Percentiles rank a stretch among this genome's conserved stretches.
phyloP scores from a whole-genome alignment of 2,329 filamentous ascomycete genomes.

The Colletotrichum karsti region DNA sequence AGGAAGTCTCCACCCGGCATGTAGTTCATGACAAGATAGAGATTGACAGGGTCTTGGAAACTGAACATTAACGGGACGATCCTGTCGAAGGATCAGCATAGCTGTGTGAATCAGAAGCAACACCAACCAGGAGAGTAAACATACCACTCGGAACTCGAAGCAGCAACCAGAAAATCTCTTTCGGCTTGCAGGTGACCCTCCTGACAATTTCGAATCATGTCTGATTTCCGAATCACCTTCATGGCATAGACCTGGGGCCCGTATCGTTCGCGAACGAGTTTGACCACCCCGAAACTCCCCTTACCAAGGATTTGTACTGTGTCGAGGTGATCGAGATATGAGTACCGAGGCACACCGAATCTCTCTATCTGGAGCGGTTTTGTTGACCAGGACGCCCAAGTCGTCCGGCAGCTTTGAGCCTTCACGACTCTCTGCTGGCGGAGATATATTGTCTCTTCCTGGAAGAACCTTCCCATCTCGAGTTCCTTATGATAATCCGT shows the following conservation, averaged over 20 bases:
- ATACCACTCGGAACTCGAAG: constrained; percentile 84
- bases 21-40: constrained; percentile 98
- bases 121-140: neutral
- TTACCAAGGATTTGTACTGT: constrained; percentile 85
- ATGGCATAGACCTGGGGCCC: constrained; percentile 80
- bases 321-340: constrained; percentile 71
- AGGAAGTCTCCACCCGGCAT: constrained; percentile 98
- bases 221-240: constrained; percentile 95
- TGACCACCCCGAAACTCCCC: constrained; percentile 93
- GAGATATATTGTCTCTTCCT: constrained; percentile 63
- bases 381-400: neutral
- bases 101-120: constrained; percentile 18
- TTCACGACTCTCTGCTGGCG: constrained; percentile 15
- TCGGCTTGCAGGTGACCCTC: constrained; percentile 93
- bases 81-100: constrained; percentile 52
- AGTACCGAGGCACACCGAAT: neutral
- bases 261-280: constrained; percentile 74
- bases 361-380: neutral
- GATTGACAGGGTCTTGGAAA: constrained; percentile 84
- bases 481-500: constrained; percentile 65
- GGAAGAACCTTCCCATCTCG: constrained; percentile 54
- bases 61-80: constrained; percentile 87
- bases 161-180: constrained; percentile 88
- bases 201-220: constrained; percentile 90
- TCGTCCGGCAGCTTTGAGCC: constrained; percentile 5